Conservation (phyloP, 2,329 filamentous ascomycete species). For the Gaeumannomyces tritici region DNA sequence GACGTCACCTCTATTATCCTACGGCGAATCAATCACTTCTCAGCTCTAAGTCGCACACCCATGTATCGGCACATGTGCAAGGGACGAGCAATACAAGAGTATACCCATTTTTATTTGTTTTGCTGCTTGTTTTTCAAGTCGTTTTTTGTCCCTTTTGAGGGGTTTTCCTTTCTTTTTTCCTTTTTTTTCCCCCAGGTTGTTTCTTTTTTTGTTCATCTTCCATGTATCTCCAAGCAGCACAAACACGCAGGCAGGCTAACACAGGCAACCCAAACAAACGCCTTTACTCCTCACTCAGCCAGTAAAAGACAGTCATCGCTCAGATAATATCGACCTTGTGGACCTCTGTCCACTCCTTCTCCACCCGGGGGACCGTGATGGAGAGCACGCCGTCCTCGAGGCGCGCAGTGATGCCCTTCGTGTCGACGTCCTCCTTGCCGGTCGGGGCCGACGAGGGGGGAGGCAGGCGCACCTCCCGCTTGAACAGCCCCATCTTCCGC, state of each 20-base stretch:
- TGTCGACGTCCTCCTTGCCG: constrained; percentile 54
- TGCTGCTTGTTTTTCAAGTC: neutral
- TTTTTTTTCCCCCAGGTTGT: neutral
- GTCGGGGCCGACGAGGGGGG: constrained; percentile 31
- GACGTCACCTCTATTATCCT: neutral
- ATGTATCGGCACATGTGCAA: no score
- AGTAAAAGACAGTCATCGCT: neutral
- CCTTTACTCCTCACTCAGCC: neutral
- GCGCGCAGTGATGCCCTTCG: constrained; percentile 59
- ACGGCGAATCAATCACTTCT: neutral
- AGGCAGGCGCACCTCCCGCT: constrained; percentile 57
- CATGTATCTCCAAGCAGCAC: neutral
- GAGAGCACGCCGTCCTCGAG: constrained; percentile 70
- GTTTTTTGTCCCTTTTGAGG: no score
- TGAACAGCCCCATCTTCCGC: constrained; percentile 65
- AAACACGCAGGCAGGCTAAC: neutral
- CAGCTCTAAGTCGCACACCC: no score
- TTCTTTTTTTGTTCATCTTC: constrained; percentile 3
- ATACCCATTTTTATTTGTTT: neutral
- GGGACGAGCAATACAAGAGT: neutral
- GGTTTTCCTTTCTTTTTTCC: neutral
- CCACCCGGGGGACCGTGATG: constrained; percentile 67
- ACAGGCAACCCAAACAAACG: neutral
- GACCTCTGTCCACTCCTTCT: constrained; percentile 56
- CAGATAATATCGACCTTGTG: constrained; percentile 49